Conservation (phyloP, 2,329 filamentous ascomycete genomes). For the Neofusicoccum umdonicola region DNA sequence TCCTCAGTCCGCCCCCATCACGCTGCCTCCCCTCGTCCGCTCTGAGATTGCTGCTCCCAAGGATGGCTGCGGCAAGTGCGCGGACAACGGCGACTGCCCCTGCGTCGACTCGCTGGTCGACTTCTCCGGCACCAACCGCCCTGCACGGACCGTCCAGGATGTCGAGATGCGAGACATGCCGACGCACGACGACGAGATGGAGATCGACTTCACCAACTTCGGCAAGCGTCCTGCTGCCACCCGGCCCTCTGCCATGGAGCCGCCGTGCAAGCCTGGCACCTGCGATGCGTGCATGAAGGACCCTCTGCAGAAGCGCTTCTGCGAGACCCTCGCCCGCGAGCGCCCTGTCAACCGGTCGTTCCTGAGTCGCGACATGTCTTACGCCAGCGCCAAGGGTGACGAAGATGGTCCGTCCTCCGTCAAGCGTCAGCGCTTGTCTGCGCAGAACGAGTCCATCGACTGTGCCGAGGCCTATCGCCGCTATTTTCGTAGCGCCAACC, state of each 20-base stretch:
- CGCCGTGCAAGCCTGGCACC: slow-evolving; percentile 28
- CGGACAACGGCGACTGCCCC: slow-evolving; percentile 28
- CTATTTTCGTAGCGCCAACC: slow-evolving; percentile 16
- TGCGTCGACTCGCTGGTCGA: slow-evolving; percentile 28
- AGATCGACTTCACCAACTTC: slow-evolving; percentile 35
- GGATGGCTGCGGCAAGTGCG: slow-evolving; percentile 16
- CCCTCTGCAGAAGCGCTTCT: slow-evolving; percentile 27
- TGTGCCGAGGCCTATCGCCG: slow-evolving; percentile 16
- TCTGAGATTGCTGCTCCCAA: slow-evolving; percentile 11
- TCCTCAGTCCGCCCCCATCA: not conserved
- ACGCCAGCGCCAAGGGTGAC: slow-evolving; percentile 11
- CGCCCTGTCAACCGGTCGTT: slow-evolving; percentile 12
- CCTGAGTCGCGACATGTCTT: slow-evolving; percentile 1
- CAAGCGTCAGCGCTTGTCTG: slow-evolving; percentile 13
- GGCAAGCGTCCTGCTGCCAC: slow-evolving; percentile 9
- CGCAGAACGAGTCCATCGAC: slow-evolving; percentile 5
- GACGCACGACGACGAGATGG: slow-evolving; percentile 23
- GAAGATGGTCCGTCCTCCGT: slow-evolving; percentile 6
- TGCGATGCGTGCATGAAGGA: slow-evolving; percentile 36
- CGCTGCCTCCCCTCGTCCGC: slow-evolving; percentile 14
- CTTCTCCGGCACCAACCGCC: slow-evolving; percentile 12
- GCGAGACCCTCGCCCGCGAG: slow-evolving; percentile 18
- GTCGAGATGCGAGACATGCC: not conserved
- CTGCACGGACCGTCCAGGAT: slow-evolving; percentile 20
- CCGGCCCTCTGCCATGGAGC: slow-evolving; percentile 16